Evolutionary conservation across 345 rosid species (phyloP).

Genomic region (Citrus unshiu): DNA sequence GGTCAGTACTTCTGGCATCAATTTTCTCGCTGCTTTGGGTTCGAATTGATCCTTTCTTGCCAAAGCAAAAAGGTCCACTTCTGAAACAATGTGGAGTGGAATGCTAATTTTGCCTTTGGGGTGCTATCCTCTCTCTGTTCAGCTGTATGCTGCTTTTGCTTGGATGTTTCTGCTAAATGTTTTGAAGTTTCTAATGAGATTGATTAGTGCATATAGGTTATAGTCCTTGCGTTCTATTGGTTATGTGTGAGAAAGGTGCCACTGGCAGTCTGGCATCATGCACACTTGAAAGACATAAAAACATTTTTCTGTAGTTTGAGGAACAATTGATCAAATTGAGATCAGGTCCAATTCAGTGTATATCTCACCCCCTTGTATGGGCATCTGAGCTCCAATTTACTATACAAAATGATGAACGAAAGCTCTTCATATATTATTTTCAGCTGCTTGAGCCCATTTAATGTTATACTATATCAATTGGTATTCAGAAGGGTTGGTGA

Average conservation of each 20-base stretch:
- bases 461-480: neutral
- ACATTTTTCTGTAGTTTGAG: constrained; percentile 4
- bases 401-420: neutral
- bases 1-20: constrained; percentile 87
- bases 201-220: constrained; percentile 10
- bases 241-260: neutral
- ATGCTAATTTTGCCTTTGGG: constrained; percentile 36
- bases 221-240: neutral
- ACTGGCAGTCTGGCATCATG: neutral
- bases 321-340: neutral
- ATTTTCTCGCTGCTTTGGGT: constrained; percentile 95
- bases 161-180: neutral
- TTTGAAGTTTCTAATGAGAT: constrained; percentile 2
- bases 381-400: neutral
- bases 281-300: neutral
- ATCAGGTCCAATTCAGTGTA: neutral
- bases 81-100: constrained; percentile 95
- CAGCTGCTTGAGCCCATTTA: neutral
- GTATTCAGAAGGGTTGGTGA: neutral
- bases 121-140: neutral
- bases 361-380: neutral
- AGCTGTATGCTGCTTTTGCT: neutral
- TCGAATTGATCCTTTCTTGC: constrained; percentile 91
- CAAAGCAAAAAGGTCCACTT: constrained; percentile 83
- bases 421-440: neutral